Evolutionary conservation across 768 basidiomycete species (phyloP), one percentile per base, ranked within the genome.

Genomic region (Termitomyces sp.): DNA sequence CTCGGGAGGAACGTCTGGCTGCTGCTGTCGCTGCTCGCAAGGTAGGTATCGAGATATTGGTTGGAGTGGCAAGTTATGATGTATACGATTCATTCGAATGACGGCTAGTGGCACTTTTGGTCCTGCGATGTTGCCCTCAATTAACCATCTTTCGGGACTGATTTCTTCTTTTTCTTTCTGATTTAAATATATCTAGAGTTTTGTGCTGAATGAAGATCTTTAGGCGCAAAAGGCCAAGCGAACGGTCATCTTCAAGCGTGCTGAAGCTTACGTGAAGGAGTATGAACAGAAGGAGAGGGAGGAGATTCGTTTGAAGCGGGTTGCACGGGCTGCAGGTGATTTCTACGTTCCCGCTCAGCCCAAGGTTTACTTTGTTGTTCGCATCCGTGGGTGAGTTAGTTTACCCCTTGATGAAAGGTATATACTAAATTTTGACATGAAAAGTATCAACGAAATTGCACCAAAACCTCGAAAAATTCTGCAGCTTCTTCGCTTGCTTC

Each of bases 401-500:
- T 55, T 31, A 26, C 29, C 24, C 31, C 27, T 24, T 37, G 49
- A 16, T n/a, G 27, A 20, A 26, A 34, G 0, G 16, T 36, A 18
- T 20, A 37, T 24, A 32, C 6, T n/a, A 26, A 41, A 7, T 37
- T 16, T 24, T 26, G 41, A 37, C 49, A 51, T 31, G 46, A 54
- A 10, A 64, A 94, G 97, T 96, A 94, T 99, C 82, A 98, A 98
- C 75, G 93, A 98, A 73, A 97, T 99, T 70, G 94, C 97, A 56
- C 97, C 97, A 59, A 99, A 99, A 79, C 97, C 97, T 69, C 90
- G 94, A 72, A 99, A 99, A 83, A 98, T 99, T 71, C 77, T 99
- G 67, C 97, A 99, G 72, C 87, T 99, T 62, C 90, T 99, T 71
- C 94, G 97, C 67, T 87, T 99, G 61, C 89, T 97, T 67, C 97